A percentile compares a stretch with the other conserved stretches of the same genome.
Evolutionary conservation across 1,139 yeast species (phyloP).

Genomic region (Geotrichum reessii): DNA sequence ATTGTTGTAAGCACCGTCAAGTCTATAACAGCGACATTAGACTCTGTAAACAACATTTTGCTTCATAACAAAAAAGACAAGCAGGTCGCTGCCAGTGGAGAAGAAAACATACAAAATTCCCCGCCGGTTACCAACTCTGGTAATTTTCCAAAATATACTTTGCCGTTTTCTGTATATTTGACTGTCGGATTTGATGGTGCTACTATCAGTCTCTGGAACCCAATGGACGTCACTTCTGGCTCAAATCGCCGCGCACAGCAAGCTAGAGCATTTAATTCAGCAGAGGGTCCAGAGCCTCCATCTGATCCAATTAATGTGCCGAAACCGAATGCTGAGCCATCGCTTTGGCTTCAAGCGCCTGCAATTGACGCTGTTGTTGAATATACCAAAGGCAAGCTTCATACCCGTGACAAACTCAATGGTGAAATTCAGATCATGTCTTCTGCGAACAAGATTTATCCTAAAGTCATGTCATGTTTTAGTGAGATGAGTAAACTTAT

Average conservation of each 20-base stretch:
- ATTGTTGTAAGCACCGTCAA: constrained; percentile 21
- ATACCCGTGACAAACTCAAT: constrained; percentile 44
- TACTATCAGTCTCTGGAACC: constrained; percentile 28
- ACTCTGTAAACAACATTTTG: constrained; percentile 2
- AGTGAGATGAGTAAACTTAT: constrained; percentile 44
- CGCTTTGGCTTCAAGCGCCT: constrained; percentile 69
- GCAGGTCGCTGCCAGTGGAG: not conserved
- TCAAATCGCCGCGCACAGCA: constrained; percentile 5
- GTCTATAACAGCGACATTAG: constrained; percentile 14
- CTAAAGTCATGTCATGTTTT: constrained; percentile 76
- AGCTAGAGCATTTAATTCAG: constrained; percentile 6
- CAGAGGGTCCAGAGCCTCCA: constrained; percentile 4
- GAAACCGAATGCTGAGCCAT: constrained; percentile 36
- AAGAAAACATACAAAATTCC: not conserved
- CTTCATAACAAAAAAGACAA: not conserved
- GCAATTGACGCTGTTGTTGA: constrained; percentile 56
- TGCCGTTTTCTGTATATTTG: constrained; percentile 27
- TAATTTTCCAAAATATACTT: constrained; percentile 10
- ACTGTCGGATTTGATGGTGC: constrained; percentile 30
- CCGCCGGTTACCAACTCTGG: not conserved
- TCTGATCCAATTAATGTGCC: constrained; percentile 13
- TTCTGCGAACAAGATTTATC: constrained; percentile 62
- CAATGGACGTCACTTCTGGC: constrained; percentile 22
- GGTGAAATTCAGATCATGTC: constrained; percentile 60
- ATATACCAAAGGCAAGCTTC: constrained; percentile 35